phyloP scores from a whole-genome alignment of 108 stramenopile species.

The Chaetoceros muelleri region DNA sequence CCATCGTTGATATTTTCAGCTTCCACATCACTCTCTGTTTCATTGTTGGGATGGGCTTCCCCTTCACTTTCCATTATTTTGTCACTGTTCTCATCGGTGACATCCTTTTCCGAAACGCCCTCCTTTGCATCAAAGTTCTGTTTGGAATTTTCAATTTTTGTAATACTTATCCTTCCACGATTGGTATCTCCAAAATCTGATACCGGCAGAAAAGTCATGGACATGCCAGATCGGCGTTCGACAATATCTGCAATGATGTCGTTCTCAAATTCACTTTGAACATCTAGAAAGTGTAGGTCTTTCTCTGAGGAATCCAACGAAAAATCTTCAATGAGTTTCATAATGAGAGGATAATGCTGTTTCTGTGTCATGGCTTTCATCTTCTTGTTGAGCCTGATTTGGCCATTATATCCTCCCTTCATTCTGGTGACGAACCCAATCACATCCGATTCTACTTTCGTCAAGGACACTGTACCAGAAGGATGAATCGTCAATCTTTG shows the following conservation, averaged over 20 bases:
- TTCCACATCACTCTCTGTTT: constrained; percentile 2
- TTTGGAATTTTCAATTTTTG: constrained; percentile 12
- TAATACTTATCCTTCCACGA: constrained; percentile 37
- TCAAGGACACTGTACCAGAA: constrained; percentile 29
- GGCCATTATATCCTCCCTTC: constrained; percentile 21
- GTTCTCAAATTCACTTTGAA: constrained; percentile 40
- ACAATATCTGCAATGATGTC: constrained; percentile 45
- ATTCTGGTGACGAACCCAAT: constrained; percentile 41
- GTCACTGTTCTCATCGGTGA: background rate
- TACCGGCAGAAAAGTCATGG: constrained; percentile 18
- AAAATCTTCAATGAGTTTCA: constrained; percentile 43
- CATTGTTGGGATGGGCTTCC: constrained; percentile 4
- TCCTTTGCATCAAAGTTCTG: background rate
- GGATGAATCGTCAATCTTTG: constrained; percentile 54
- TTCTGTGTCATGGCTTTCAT: constrained; percentile 17
- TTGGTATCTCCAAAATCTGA: constrained; percentile 11
- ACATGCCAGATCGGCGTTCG: constrained; percentile 24
- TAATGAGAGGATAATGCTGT: constrained; percentile 52
- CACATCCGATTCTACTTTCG: constrained; percentile 37
- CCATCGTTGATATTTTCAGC: background rate
- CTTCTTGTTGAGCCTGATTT: background rate
- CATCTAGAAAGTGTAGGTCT: constrained; percentile 45
- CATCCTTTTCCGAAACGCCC: background rate
- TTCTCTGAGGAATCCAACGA: constrained; percentile 29
- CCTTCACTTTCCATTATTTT: constrained; percentile 2